Conservation (phyloP, 306 rosid genomes). For the Sicyos edulis region DNA sequence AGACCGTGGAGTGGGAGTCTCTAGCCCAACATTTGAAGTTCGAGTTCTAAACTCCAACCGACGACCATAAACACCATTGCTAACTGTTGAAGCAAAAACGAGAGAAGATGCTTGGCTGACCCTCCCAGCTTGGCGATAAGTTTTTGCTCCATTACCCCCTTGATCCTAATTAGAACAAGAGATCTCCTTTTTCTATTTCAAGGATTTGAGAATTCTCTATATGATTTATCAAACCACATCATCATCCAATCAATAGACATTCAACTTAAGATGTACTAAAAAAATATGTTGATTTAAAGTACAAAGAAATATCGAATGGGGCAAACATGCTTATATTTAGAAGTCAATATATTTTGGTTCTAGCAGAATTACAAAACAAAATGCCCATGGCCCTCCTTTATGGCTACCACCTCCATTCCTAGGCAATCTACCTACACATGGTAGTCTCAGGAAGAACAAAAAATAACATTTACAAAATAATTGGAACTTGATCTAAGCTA, state of each 20-base stretch:
- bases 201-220: not conserved
- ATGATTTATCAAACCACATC: not conserved
- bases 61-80: conserved; percentile 18
- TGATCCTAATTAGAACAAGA: not conserved
- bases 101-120: not conserved
- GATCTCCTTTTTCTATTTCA: not conserved
- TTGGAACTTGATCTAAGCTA: conserved; percentile 17
- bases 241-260: not conserved
- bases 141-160: not conserved
- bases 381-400: not conserved
- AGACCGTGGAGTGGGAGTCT: conserved; percentile 86
- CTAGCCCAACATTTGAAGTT: conserved; percentile 46
- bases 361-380: not conserved
- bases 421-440: not conserved
- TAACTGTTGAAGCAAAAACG: not conserved
- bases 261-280: not conserved
- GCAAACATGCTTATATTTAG: not conserved
- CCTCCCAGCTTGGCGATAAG: not conserved
- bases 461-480: conserved; percentile 3
- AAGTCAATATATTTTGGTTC: not conserved
- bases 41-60: conserved; percentile 29
- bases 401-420: not conserved
- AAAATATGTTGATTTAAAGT: not conserved
- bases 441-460: not conserved
- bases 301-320: not conserved